A percentile compares a stretch with the other conserved stretches of the same genome.
phyloP scores from a whole-genome alignment of 1,284 basidiomycete genomes.

The Sporisorium iseilematis-ciliati region DNA sequence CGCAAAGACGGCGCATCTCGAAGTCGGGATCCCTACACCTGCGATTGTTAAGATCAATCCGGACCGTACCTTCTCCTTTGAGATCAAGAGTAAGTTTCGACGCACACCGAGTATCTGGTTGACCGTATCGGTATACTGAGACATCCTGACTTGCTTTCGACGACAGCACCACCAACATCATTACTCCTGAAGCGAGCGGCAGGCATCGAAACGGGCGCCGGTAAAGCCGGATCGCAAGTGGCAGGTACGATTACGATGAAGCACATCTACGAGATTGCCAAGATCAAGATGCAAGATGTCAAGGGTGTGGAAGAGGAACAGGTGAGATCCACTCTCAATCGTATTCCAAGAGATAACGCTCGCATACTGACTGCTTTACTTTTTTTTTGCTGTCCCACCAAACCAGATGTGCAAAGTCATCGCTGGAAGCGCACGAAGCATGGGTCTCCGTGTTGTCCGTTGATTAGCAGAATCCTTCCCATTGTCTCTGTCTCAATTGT shows the following conservation, averaged over 20 bases:
- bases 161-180: slow-evolving; percentile 87
- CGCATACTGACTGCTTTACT: not conserved
- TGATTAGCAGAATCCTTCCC: not conserved
- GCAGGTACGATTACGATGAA: slow-evolving; percentile 89
- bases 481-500: slow-evolving; percentile 12
- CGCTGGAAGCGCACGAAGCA: slow-evolving; percentile 55
- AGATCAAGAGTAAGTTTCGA: slow-evolving; percentile 60
- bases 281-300: slow-evolving; percentile 88
- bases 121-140: too few relatives aligned
- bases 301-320: slow-evolving; percentile 61
- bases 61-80: slow-evolving; percentile 93
- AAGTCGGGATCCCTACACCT: slow-evolving; percentile 87
- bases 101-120: not conserved
- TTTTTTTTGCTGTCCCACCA: too few relatives aligned
- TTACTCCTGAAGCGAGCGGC: slow-evolving; percentile 89
- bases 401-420: slow-evolving; percentile 62
- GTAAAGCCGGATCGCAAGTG: slow-evolving; percentile 77
- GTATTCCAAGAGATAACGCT: not conserved
- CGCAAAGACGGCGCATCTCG: slow-evolving; percentile 84
- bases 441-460: slow-evolving; percentile 60
- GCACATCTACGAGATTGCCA: slow-evolving; percentile 98
- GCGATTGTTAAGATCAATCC: slow-evolving; percentile 92
- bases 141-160: too few relatives aligned
- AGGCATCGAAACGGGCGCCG: slow-evolving; percentile 84
- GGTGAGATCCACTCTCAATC: slow-evolving; percentile 27